These are phyloP conservation scores for Wilcoxina mikolae DNA, from an alignment of 495 filamentous ascomycete genomes.

Conservation along the genomic window DNA sequence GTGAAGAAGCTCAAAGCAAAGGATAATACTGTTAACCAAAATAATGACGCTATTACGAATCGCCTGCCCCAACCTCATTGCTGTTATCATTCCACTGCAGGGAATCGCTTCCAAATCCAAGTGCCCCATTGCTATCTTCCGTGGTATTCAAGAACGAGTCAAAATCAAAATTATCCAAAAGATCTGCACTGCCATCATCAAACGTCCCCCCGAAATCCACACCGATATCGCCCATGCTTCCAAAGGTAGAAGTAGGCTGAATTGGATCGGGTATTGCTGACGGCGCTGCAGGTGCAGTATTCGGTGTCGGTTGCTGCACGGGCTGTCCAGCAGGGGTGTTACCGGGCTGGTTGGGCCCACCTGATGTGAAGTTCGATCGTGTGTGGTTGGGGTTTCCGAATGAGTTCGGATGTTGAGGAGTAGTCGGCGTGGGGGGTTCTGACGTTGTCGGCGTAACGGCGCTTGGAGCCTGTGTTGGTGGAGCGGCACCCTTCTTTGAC, in stretches of 20 bases:
- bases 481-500: slow-evolving; percentile 49
- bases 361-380: slow-evolving; percentile 7
- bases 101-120: slow-evolving; percentile 40
- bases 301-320: slow-evolving; percentile 31
- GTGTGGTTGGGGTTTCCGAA: slow-evolving; percentile 30
- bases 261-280: slow-evolving; percentile 1
- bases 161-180: slow-evolving; percentile 90
- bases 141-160: slow-evolving; percentile 69
- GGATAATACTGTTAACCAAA: slow-evolving; percentile 10
- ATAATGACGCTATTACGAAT: slow-evolving; percentile 29
- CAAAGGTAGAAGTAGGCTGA: slow-evolving; percentile 1
- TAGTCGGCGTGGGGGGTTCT: slow-evolving; percentile 70
- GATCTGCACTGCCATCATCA: slow-evolving; percentile 47
- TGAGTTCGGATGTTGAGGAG: slow-evolving; percentile 49
- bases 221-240: slow-evolving; percentile 20
- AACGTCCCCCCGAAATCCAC: slow-evolving; percentile 22
- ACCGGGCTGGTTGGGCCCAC: slow-evolving; percentile 30
- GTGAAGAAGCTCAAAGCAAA: slow-evolving; percentile 22
- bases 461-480: slow-evolving; percentile 60
- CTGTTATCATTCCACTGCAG: slow-evolving; percentile 32
- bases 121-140: slow-evolving; percentile 38
- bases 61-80: slow-evolving; percentile 16
- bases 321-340: slow-evolving; percentile 36
- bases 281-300: slow-evolving; percentile 31
- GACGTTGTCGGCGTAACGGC: slow-evolving; percentile 57